A percentile compares a stretch with the other conserved stretches of the same genome.
Conservation (phyloP, 805 yeast genomes). For the Osmozyma mogii region DNA sequence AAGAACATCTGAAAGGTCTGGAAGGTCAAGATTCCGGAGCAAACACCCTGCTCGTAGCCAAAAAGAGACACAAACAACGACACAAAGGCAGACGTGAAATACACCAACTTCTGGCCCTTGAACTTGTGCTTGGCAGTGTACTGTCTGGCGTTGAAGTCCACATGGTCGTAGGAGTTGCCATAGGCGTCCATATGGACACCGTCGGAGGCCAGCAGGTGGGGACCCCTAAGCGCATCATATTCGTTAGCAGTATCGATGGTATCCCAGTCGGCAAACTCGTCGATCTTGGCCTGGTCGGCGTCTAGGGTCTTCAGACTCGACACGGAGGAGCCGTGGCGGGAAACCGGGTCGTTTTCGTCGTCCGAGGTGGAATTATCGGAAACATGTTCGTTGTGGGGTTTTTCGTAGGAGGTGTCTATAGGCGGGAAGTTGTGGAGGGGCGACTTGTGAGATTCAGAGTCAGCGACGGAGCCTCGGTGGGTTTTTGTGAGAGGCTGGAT, state of each 20-base stretch:
- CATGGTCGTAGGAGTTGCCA: conserved; percentile 28
- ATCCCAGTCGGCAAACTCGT: conserved; percentile 11
- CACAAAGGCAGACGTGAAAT: conserved; percentile 38
- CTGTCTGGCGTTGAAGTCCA: conserved; percentile 27
- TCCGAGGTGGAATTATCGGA: neutral
- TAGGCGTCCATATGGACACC: conserved; percentile 17
- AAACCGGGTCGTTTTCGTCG: conserved; percentile 2
- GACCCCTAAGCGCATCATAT: too few species aligned
- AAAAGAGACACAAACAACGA: conserved; percentile 32
- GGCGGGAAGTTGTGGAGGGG: too few species aligned
- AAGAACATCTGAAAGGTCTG: conserved; percentile 46
- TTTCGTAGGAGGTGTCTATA: too few species aligned
- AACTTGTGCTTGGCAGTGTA: conserved; percentile 26
- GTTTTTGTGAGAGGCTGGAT: too few species aligned
- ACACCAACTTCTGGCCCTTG: conserved; percentile 33
- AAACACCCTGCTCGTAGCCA: conserved; percentile 60
- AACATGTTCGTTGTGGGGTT: too few species aligned
- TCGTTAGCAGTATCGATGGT: conserved; percentile 7
- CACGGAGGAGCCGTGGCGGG: neutral
- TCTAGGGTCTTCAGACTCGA: neutral
- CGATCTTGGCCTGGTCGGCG: conserved; percentile 3
- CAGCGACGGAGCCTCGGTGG: too few species aligned
- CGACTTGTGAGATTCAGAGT: too few species aligned
- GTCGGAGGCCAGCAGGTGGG: conserved; percentile 2
- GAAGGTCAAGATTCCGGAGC: conserved; percentile 79